These are phyloP conservation scores for Spirogloea muscicola DNA, from an alignment of 139 green algal species.

Conservation along the genomic window DNA sequence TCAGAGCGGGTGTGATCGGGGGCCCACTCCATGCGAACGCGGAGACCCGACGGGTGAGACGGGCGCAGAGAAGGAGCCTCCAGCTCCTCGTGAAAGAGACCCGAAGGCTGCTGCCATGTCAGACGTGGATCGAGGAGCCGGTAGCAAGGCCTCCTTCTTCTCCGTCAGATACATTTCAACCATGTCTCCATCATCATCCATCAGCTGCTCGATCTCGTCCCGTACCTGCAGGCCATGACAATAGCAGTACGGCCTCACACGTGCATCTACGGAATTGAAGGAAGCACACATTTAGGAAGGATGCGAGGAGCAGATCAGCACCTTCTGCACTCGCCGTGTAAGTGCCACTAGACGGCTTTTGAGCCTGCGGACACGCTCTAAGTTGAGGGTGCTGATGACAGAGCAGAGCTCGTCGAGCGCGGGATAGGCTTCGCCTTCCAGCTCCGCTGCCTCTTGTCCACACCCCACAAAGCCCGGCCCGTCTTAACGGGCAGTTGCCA, in stretches of 20 bases:
- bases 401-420: conserved; percentile 78
- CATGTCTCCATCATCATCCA: conserved; percentile 59
- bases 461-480: no score
- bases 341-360: conserved; percentile 68
- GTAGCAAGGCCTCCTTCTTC: conserved; percentile 39
- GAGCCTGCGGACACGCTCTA: conserved; percentile 86
- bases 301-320: no score
- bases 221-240: conserved; percentile 16
- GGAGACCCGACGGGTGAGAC: conserved; percentile 28
- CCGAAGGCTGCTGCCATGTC: neutral
- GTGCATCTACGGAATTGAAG: no score
- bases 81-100: neutral
- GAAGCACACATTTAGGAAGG: no score
- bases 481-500: no score
- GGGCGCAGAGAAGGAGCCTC: conserved; percentile 26
- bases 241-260: no score
- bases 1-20: no score
- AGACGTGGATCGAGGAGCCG: neutral
- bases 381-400: conserved; percentile 74
- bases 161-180: conserved; percentile 56
- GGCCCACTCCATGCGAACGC: no score
- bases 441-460: conserved; percentile 64
- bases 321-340: conserved; percentile 47
- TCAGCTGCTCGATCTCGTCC: conserved; percentile 50
- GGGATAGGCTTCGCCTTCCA: conserved; percentile 80